Conservation (phyloP, 495 filamentous ascomycete genomes). For the Podospora comata region DNA sequence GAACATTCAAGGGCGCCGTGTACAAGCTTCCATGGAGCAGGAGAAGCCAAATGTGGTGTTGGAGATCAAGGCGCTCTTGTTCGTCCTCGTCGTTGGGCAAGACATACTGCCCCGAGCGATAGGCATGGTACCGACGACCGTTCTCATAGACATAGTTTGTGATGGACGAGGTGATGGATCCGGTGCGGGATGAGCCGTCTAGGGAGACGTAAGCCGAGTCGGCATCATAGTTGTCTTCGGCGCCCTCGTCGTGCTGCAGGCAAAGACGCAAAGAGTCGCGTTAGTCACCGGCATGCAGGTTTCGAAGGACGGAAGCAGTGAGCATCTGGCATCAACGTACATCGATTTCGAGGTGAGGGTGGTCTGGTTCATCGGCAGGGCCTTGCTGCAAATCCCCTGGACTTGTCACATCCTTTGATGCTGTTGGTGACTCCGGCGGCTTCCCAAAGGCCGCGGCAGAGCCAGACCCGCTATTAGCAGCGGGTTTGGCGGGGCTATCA, state of each 20-base stretch:
- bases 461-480: background rate
- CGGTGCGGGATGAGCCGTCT: conserved; percentile 19
- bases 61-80: conserved; percentile 29
- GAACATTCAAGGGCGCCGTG: conserved; percentile 46
- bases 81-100: conserved; percentile 32
- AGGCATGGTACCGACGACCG: conserved; percentile 35
- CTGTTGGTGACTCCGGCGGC: background rate
- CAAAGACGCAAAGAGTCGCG: background rate
- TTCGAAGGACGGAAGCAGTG: background rate
- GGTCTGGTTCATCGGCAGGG: background rate
- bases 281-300: conserved; percentile 1
- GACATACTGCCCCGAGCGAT: conserved; percentile 28
- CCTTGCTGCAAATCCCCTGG: background rate
- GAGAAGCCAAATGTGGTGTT: conserved; percentile 26
- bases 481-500: background rate
- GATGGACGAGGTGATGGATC: conserved; percentile 30
- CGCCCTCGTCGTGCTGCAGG: conserved; percentile 10
- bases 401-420: background rate
- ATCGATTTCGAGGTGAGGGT: background rate
- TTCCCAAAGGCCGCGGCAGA: no score
- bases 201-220: conserved; percentile 28
- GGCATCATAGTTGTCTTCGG: conserved; percentile 17
- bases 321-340: background rate
- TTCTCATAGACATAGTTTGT: conserved; percentile 33
- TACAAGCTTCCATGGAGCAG: conserved; percentile 36